These are phyloP conservation scores for Penicillium frequentans DNA, from an alignment of 2,329 filamentous ascomycete species.

Conservation along the genomic window DNA sequence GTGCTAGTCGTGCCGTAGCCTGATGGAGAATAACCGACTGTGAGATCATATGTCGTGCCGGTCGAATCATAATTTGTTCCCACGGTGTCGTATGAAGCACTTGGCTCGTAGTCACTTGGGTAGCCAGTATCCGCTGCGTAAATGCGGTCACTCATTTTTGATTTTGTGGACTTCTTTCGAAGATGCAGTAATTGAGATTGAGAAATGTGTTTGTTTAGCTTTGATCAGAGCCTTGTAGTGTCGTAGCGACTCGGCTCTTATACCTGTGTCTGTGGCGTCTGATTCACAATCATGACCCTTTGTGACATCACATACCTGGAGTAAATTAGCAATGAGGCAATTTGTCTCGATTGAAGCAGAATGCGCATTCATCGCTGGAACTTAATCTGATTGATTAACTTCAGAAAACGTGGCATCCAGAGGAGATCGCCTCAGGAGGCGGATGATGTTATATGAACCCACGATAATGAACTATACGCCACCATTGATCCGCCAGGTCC, in stretches of 20 bases:
- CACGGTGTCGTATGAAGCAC: conserved; percentile 24
- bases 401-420: conserved; percentile 1
- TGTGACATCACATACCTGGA: not conserved
- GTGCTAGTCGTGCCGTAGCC: conserved; percentile 16
- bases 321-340: not conserved
- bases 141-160: conserved; percentile 18
- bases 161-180: not conserved
- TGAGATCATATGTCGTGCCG: conserved; percentile 14
- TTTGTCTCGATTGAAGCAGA: not conserved
- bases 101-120: conserved; percentile 21
- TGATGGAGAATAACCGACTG: conserved; percentile 14
- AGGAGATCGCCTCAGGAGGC: conserved; percentile 16
- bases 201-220: not conserved
- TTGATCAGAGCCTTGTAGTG: not conserved
- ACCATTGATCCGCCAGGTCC: not conserved
- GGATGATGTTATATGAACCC: conserved; percentile 5
- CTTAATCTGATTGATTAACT: not conserved
- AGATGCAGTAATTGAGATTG: not conserved
- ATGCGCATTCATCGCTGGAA: not conserved
- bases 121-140: conserved; percentile 19
- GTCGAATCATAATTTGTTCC: conserved; percentile 18
- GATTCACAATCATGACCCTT: not conserved
- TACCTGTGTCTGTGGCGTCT: not conserved
- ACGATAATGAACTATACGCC: not conserved
- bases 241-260: not conserved